phyloP scores from a whole-genome alignment of 805 yeast genomes.

The Kodamaea jinghongensis region DNA sequence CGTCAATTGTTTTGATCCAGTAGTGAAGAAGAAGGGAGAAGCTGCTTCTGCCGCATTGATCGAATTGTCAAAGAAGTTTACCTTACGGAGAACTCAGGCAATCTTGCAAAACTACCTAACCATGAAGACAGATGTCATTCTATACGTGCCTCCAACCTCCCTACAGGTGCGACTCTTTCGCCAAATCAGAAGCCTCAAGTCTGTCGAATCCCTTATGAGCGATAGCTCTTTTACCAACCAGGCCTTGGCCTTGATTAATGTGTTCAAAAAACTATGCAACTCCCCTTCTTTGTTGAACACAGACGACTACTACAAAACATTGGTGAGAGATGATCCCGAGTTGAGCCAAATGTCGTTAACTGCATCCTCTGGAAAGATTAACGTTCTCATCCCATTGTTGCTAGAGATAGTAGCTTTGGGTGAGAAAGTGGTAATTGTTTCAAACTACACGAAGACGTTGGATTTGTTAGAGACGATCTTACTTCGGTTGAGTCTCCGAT shows the following conservation, averaged over 20 bases:
- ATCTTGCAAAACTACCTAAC: slow-evolving; percentile 61
- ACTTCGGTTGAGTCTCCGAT: slow-evolving; percentile 46
- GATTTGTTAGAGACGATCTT: slow-evolving; percentile 68
- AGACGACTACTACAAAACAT: slow-evolving; percentile 43
- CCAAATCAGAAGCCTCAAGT: slow-evolving; percentile 41
- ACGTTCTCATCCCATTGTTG: slow-evolving; percentile 55
- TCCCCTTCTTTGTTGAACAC: slow-evolving; percentile 62
- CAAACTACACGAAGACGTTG: slow-evolving; percentile 84
- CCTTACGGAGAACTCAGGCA: slow-evolving; percentile 68
- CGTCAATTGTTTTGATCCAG: slow-evolving; percentile 50
- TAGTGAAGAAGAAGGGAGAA: slow-evolving; percentile 54
- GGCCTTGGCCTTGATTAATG: slow-evolving; percentile 65
- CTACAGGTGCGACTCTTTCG: slow-evolving; percentile 57
- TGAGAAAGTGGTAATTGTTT: slow-evolving; percentile 83
- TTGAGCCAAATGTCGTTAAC: slow-evolving; percentile 12
- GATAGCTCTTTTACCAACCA: slow-evolving; percentile 33
- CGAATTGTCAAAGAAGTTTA: slow-evolving; percentile 59
- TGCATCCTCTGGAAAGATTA: slow-evolving; percentile 56
- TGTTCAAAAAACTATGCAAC: slow-evolving; percentile 78
- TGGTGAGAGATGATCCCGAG: slow-evolving; percentile 9
- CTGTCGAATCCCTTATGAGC: slow-evolving; percentile 29
- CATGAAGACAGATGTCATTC: slow-evolving; percentile 67
- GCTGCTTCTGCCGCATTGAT: slow-evolving; percentile 62
- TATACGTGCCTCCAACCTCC: slow-evolving; percentile 75
- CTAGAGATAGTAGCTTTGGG: slow-evolving; percentile 39